phyloP scores from a whole-genome alignment of 768 basidiomycete species.

The Asterophora parasitica region DNA sequence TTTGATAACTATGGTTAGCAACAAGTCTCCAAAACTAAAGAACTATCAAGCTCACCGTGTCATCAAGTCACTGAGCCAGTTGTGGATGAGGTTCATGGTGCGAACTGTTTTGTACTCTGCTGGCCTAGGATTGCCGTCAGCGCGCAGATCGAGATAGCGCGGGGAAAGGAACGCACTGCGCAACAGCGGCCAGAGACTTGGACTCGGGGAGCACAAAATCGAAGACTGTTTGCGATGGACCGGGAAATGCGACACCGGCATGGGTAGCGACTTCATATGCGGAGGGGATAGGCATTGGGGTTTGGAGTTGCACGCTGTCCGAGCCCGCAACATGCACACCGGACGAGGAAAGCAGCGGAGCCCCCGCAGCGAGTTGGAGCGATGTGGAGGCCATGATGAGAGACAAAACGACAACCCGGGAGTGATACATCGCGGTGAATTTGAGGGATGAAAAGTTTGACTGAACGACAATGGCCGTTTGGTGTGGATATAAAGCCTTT shows the following conservation, averaged over 20 bases:
- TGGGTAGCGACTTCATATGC: neutral
- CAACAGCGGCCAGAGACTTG: neutral
- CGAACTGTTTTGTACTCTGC: neutral
- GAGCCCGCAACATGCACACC: slow-evolving; percentile 1
- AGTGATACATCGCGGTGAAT: slow-evolving; percentile 10
- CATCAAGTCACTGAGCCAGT: slow-evolving; percentile 9
- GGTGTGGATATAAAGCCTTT: slow-evolving; percentile 2
- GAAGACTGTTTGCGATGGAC: neutral
- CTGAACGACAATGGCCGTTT: neutral
- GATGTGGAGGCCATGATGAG: slow-evolving; percentile 13
- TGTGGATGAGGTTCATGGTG: slow-evolving; percentile 1
- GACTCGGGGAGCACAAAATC: neutral
- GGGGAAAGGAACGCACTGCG: neutral
- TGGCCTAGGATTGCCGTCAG: slow-evolving; percentile 3
- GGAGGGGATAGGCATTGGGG: neutral
- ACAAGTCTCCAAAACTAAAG: no score
- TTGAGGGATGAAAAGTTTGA: slow-evolving; percentile 2
- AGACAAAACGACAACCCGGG: slow-evolving; percentile 9
- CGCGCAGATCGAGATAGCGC: neutral
- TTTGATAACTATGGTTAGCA: no score
- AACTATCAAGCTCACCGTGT: slow-evolving; percentile 2
- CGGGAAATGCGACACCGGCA: neutral
- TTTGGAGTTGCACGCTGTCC: neutral
- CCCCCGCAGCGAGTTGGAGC: slow-evolving; percentile 6
- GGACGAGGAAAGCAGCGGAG: slow-evolving; percentile 6